Conservation (phyloP, 2,329 filamentous ascomycete genomes). For the Colletotrichum cordylinicola region DNA sequence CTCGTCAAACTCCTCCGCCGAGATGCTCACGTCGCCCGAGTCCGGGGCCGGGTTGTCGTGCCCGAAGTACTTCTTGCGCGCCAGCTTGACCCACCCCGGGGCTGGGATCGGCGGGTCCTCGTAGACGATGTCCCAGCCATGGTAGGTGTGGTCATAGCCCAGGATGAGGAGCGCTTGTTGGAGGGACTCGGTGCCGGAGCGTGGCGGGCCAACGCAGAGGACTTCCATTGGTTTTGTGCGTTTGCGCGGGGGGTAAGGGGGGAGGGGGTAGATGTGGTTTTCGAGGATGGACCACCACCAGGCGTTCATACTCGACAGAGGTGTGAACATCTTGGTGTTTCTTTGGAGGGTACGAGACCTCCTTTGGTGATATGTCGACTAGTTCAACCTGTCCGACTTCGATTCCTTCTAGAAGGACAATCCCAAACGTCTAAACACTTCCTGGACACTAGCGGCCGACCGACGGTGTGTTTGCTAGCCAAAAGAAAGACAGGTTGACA, state of each 20-base stretch:
- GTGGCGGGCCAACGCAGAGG: slow-evolving; percentile 37
- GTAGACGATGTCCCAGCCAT: slow-evolving; percentile 39
- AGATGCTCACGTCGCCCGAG: slow-evolving; percentile 5
- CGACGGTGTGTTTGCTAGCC: not conserved
- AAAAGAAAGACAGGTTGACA: not conserved
- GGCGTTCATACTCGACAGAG: slow-evolving; percentile 13
- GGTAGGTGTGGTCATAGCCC: slow-evolving; percentile 37
- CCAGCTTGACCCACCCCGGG: slow-evolving; percentile 28
- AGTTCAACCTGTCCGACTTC: not conserved
- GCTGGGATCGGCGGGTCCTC: slow-evolving; percentile 28
- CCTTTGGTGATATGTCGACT: not conserved
- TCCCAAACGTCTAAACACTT: not conserved
- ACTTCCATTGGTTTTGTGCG: slow-evolving; percentile 39
- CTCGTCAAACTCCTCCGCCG: slow-evolving; percentile 29
- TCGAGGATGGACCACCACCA: slow-evolving; percentile 19
- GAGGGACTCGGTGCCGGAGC: slow-evolving; percentile 39
- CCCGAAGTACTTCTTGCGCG: slow-evolving; percentile 32
- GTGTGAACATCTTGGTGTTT: not conserved
- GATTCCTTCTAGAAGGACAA: not conserved
- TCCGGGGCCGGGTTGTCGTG: not conserved
- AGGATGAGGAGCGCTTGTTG: slow-evolving; percentile 34
- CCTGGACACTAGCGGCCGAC: not conserved
- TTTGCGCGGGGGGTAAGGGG: slow-evolving; percentile 26
- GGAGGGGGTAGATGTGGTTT: slow-evolving; percentile 23
- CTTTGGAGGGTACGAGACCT: too few relatives aligned